Conservation (phyloP, 768 basidiomycete genomes). For the Mycena galopus region DNA sequence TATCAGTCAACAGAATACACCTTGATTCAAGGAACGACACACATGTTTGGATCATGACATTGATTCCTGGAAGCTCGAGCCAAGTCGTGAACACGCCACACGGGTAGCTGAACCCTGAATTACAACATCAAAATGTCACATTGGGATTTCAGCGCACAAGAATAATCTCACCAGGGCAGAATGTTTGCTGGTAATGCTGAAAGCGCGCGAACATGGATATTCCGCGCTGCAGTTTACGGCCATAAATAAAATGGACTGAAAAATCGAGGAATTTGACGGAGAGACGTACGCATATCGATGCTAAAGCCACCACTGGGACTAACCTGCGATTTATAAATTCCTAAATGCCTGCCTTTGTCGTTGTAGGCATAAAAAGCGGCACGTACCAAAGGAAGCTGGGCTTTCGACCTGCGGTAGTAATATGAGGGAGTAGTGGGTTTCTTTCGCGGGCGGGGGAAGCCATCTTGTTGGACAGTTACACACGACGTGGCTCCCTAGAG, state of each 20-base stretch:
- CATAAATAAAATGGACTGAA: neutral
- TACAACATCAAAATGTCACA: neutral
- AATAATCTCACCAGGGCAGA: slow-evolving; percentile 9
- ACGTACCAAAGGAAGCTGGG: neutral
- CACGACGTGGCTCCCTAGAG: no score
- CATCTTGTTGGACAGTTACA: neutral
- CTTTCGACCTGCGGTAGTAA: neutral
- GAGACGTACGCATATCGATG: slow-evolving; percentile 12
- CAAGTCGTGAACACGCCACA: slow-evolving; percentile 16
- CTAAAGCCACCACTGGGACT: slow-evolving; percentile 9
- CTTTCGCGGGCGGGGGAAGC: neutral
- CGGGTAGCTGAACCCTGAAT: neutral
- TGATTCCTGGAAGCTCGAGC: slow-evolving; percentile 21
- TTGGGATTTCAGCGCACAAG: neutral
- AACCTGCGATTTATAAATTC: neutral
- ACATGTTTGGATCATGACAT: slow-evolving; percentile 22
- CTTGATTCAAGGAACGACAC: neutral
- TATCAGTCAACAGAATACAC: neutral
- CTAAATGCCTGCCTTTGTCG: neutral
- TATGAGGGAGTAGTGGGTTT: neutral
- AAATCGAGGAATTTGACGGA: no score
- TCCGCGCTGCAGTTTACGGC: slow-evolving; percentile 16
- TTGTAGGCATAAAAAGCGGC: no score
- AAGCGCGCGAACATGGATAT: slow-evolving; percentile 27
- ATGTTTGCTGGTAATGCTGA: slow-evolving; percentile 23